Evolutionary conservation across 345 rosid genomes (phyloP).

Genomic region (Leavenworthia alabamica): DNA sequence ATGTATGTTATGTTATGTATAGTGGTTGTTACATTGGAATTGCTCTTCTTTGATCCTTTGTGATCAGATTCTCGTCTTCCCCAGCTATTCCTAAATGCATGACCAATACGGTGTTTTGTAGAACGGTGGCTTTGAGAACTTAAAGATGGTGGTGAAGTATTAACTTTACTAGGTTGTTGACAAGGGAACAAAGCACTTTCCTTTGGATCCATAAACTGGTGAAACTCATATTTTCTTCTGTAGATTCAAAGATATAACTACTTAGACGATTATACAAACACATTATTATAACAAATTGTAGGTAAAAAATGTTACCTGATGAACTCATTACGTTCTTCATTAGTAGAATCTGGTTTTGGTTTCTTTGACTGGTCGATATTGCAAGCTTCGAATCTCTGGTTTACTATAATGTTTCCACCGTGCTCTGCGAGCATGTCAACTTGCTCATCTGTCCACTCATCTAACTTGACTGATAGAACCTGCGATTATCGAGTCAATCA

Average conservation of each 20-base stretch:
- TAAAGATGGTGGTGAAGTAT: conserved; percentile 30
- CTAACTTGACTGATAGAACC: conserved; percentile 88
- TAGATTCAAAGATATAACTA: conserved; percentile 7
- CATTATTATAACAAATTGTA: background rate
- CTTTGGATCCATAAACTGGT: conserved; percentile 46
- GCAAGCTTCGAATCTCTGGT: conserved; percentile 70
- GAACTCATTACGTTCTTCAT: conserved; percentile 73
- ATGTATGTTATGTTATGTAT: background rate
- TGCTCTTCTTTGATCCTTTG: conserved; percentile 60
- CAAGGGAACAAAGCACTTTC: conserved; percentile 39
- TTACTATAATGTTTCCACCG: conserved; percentile 75
- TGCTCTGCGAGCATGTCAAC: conserved; percentile 46
- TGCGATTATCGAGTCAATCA: conserved; percentile 24
- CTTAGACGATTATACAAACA: background rate
- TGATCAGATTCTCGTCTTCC: conserved; percentile 63
- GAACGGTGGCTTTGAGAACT: conserved; percentile 29
- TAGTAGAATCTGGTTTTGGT: conserved; percentile 72
- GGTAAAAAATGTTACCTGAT: conserved; percentile 45
- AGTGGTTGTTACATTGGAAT: conserved; percentile 47
- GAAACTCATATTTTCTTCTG: conserved; percentile 83
- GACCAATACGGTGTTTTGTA: conserved; percentile 59
- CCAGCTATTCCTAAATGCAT: conserved; percentile 87
- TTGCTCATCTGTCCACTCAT: conserved; percentile 96
- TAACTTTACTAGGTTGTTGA: conserved; percentile 22
- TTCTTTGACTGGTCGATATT: conserved; percentile 52